These are phyloP conservation scores for Pisolithus thermaeus DNA, from an alignment of 1,284 basidiomycete genomes.

Conservation along the genomic window DNA sequence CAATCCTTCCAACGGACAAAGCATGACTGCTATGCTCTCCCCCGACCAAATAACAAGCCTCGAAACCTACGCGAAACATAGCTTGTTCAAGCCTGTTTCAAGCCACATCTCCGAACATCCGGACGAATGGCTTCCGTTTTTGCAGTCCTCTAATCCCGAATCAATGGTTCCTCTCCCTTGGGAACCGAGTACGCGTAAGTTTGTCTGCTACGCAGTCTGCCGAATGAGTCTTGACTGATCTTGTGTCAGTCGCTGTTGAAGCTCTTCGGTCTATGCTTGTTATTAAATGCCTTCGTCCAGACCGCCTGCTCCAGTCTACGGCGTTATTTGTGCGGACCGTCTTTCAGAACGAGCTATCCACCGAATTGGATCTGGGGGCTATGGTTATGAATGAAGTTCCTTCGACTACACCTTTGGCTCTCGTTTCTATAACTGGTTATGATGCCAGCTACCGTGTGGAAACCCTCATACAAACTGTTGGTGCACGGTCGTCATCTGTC, in stretches of 20 bases:
- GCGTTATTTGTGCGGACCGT: conserved; percentile 68
- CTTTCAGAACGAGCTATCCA: conserved; percentile 78
- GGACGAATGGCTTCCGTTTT: conserved; percentile 74
- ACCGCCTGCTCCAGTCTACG: conserved; percentile 80
- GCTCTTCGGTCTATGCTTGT: conserved; percentile 73
- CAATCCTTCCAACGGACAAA: conserved; percentile 31
- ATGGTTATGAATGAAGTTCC: conserved; percentile 79
- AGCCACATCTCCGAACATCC: conserved; percentile 61
- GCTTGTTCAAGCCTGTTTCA: conserved; percentile 75
- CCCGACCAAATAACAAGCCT: conserved; percentile 68
- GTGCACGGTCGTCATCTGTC: conserved; percentile 75
- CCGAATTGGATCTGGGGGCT: conserved; percentile 66
- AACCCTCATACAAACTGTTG: conserved; percentile 74
- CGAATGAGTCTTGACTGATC: conserved; percentile 9
- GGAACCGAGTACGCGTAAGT: conserved; percentile 68
- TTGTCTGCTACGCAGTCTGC: neutral
- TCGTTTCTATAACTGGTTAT: conserved; percentile 93
- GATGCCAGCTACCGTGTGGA: conserved; percentile 96
- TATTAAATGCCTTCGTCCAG: conserved; percentile 87
- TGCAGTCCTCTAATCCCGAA: conserved; percentile 71
- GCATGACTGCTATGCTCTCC: conserved; percentile 45
- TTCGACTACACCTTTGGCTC: conserved; percentile 78
- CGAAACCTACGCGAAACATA: conserved; percentile 60
- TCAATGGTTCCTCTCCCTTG: conserved; percentile 69
- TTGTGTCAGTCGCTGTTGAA: conserved; percentile 55